A percentile compares a stretch with the other conserved stretches of the same genome.
phyloP scores from a whole-genome alignment of 1,284 basidiomycete species.

The Salmacisia buchloeana region DNA sequence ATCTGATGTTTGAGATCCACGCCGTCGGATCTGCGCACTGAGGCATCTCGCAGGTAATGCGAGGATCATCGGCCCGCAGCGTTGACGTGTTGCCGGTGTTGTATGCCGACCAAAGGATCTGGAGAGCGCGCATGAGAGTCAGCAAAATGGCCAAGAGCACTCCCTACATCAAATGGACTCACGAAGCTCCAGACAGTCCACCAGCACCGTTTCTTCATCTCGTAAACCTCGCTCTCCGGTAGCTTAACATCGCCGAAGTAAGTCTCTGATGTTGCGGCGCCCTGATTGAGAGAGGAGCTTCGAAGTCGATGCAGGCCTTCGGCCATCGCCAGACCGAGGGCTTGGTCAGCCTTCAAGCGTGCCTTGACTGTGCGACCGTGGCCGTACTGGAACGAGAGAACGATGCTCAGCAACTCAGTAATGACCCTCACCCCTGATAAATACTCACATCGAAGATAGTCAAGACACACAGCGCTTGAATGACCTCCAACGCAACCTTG shows the following conservation, averaged over 20 bases:
- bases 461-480: constrained; percentile 37
- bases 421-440: background rate
- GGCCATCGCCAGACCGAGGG: constrained; percentile 41
- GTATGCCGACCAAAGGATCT: constrained; percentile 18
- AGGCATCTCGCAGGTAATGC: constrained; percentile 41
- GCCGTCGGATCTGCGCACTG: constrained; percentile 18
- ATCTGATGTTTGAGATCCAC: constrained; percentile 34
- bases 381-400: constrained; percentile 23
- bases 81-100: constrained; percentile 41
- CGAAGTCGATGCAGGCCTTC: constrained; percentile 26
- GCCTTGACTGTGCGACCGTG: constrained; percentile 40
- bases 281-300: background rate
- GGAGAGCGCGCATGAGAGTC: too few relatives aligned
- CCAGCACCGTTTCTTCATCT: constrained; percentile 44
- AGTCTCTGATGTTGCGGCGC: background rate
- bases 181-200: constrained; percentile 40
- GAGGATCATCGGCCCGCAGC: constrained; percentile 42
- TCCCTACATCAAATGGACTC: too few relatives aligned
- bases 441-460: constrained; percentile 28
- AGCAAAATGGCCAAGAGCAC: too few relatives aligned
- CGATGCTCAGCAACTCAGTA: background rate
- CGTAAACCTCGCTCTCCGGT: constrained; percentile 22
- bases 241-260: background rate
- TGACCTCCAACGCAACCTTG: constrained; percentile 31
- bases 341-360: constrained; percentile 42